Evolutionary conservation across 805 yeast genomes (phyloP), one percentile per base, ranked within the genome.

Genomic region (Zygoascus ofunaensis): DNA sequence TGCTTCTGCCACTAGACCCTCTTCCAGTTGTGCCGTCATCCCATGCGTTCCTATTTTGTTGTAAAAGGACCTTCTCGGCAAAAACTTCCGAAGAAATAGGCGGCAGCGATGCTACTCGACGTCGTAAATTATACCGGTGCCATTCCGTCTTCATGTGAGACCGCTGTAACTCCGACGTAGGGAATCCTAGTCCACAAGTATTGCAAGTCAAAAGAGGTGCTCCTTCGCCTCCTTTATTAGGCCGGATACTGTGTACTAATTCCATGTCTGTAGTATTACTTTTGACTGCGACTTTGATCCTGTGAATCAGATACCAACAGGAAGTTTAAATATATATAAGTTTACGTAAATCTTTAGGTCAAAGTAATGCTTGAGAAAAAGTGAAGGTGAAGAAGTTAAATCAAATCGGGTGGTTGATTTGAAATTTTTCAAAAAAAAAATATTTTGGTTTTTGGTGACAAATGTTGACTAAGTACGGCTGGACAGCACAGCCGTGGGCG

Each of bases 141-240:
- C 98, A 92, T 45, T 92, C 98, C 2, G 95, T 80, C 60, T 85
- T 87, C 98, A 92, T 92, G 61, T 92, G 98, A 51, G 73, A 74
- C 50, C 97, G 73, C 66, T 92, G 98, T 47, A 80, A 70, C 50
- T 81, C 92, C n/a, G 94, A 81, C 32, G 80, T 71, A 36, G 80
- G 76, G 58, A 92, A 92, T 38, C 80, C 79, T 51, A 87, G 77
- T 20, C 78, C 79, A 64, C 98, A 92, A 18, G 95, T 82, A 58
- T 89, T 85, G 65, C 98, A 92, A 10, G 96, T 87, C 61, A 72
- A 79, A 33, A 57, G 55, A 3, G 56, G 50, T 14, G 54, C 43
- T 8, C 48, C 49, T 17, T 45, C 47, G 19, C 48, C 49, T 4
- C 48, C 52, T 17, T 38, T 38, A 18, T 42, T 47, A 5, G 55